Evolutionary conservation across 768 basidiomycete genomes (phyloP), one percentile per base, ranked within the genome.

Genomic region (Auricularia sp.): DNA sequence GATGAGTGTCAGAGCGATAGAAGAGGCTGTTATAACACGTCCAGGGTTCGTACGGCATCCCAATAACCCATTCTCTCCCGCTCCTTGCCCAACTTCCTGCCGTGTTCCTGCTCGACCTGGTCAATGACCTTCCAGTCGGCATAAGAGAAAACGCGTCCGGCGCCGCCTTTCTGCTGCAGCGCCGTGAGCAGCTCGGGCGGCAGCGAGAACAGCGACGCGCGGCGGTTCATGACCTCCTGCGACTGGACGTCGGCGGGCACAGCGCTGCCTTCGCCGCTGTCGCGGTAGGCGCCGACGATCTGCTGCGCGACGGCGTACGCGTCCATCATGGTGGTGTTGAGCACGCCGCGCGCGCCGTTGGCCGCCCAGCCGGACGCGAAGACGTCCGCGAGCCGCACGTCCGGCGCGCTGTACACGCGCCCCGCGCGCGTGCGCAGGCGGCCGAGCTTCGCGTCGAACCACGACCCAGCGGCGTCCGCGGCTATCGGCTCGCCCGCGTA

Each of bases 291-390:
- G 1, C 77, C 75, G 1, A 93, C 67, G 63, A 98, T 83, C 0
- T 81, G 77, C 45, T 89, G 85, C 2, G 91, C 88, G 2, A 92
- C 85, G 2, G 82, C 80, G 71, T 94, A 93, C 24, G 95, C 91
- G 72, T 97, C 83, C 75, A 92, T 85, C 94, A 99, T 94, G 39
- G 97, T 97, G 3, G 87, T 81, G 1, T 93, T 94, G 56, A 98
- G 80, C 13, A 98, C 94, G 10, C 95, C 95, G 63, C 85, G 87
- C 0, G 97, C 94, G 42, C 96, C 96, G 3, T 83, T 86, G 2
- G 92, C 88, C 2, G 92, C 88, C 97, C 97, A 99, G 10, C 96
- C 96, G 1, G 91, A 88, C 1, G 92, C 89, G 72, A 97, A 99
- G n/a, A 95, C 79, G 65, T 84, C 84, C 44, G 78, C 80, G 3